Base-by-base conservation (phyloP, 441 rosid genomes). In the Mallotus japonicus region DNA sequence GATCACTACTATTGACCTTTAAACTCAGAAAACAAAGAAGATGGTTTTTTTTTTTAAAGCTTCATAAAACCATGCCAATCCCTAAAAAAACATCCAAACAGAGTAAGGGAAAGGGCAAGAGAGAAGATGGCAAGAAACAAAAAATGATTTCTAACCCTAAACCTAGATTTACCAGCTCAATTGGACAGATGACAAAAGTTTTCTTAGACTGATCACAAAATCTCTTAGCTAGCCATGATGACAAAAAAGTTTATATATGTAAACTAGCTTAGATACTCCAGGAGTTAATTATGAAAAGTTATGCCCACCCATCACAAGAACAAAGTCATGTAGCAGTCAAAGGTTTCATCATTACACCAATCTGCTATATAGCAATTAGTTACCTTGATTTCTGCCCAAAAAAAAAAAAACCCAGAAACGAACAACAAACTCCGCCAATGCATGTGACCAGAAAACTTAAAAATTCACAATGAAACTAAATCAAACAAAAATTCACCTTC, bases 311-410 rank as follows among this genome's bases (percentile, higher is more conserved):
- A 5, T 42, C 7, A 42, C 46, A 6, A 6, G 8, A 47, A 57
- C 67, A 60, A 60, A 51, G 4, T 28, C 24, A 50, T 67, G 22
- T 49, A 32, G 53, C 66, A 71, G 79, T 82, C 80, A 79, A 75
- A 61, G 68, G 44, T 46, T 51, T 58, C 84, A 85, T 85, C 84
- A 85, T 79, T 79, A 71, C 82, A 51, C 76, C 77, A 85, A 77
- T 85, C 83, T 80, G 80, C 75, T 44, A 4, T 42, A 42, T 42
- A 42, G 28, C 58, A 50, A 71, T 64, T 59, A 76, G 64, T 46
- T 60, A 62, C 49, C 62, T 63, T 65, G 63, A 75, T 66, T 62
- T 0, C 56, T 51, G 54, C 13, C 0, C 6, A 28, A 28, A 28
- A 28, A 28, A 28, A 28, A 28, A 28, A 28, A 28, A 28, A 28